Evolutionary conservation across 805 yeast species (phyloP), one percentile per base, ranked within the genome.

Genomic region (Yamadazyma philogaea): DNA sequence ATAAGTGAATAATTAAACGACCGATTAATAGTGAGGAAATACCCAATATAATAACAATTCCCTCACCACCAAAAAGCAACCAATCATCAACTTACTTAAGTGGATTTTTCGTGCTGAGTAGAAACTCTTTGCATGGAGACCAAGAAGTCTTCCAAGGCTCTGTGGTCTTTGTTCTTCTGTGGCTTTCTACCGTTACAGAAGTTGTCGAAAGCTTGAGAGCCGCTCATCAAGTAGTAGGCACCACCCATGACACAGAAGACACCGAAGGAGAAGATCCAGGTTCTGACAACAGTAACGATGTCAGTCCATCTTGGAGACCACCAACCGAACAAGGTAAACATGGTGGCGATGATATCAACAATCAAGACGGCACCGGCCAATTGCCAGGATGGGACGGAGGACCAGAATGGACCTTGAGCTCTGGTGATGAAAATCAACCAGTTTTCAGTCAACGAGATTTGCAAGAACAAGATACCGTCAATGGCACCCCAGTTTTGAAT

Each of bases 331-430:
- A 88, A 71, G 61, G 88, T 75, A 82, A 88, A 89, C 81, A 86
- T 78, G 51, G 96, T 89, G 55, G 96, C 95, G 60, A 89, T 72
- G 77, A 88, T 72, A 72, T 88, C 96, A 65, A 88, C 96, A 64
- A 72, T 72, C 65, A 87, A 77, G 59, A 88, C 96, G 60, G 96
- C 96, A 76, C 95, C 95, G 59, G 93, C 57, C 74, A 88, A 81
- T 78, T 88, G 96, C 96, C 96, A 89, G 38, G 96, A 89, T 76
- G 96, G 96, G 47, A 77, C 61, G 36, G 96, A 87, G 47, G 96
- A 85, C 96, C 96, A 89, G 93, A 89, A 89, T 64, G 96, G 96
- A 78, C 96, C 96, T 69, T 81, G 85, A 65, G 96, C 96, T 79
- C 96, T 84, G 62, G 96, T 88, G 66, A 89, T 77, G 86, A 88